Percentiles rank a stretch among this genome's conserved stretches.
These are phyloP conservation scores for Nemania sp. DNA, from an alignment of 2,329 filamentous ascomycete species.

Conservation along the genomic window DNA sequence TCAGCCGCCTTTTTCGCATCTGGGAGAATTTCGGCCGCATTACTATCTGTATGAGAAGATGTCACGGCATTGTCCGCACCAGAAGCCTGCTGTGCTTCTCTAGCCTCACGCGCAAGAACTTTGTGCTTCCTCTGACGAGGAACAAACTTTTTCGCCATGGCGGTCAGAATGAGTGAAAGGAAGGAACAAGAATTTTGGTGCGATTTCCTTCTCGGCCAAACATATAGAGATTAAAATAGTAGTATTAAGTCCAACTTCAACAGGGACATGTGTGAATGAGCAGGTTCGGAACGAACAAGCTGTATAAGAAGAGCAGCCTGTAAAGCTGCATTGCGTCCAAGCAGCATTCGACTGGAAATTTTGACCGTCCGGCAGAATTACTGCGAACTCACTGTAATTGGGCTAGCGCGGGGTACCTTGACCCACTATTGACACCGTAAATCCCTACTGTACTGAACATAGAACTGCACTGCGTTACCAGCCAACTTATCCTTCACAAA, in stretches of 20 bases:
- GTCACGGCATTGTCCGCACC: constrained; percentile 45
- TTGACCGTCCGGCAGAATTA: constrained; percentile 41
- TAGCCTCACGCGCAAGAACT: constrained; percentile 65
- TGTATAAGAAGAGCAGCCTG: constrained; percentile 6
- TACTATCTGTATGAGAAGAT: constrained; percentile 50
- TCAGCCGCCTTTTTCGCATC: constrained; percentile 47
- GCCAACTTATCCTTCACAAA: too few relatives aligned
- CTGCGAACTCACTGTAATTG: constrained; percentile 1
- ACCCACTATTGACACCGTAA: neutral
- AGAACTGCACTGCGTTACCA: neutral
- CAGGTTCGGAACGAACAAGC: neutral
- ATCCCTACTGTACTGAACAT: neutral
- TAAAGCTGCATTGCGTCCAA: neutral
- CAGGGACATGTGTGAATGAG: neutral
- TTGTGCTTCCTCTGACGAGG: constrained; percentile 70
- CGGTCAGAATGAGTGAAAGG: constrained; percentile 26
- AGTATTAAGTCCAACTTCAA: too few relatives aligned
- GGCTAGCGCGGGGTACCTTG: constrained; percentile 34
- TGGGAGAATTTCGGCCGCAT: constrained; percentile 56
- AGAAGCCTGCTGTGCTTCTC: constrained; percentile 54
- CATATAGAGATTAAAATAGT: too few relatives aligned
- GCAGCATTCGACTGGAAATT: constrained; percentile 33
- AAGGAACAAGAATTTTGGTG: constrained; percentile 9
- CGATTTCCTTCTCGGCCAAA: neutral
- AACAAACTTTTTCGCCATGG: constrained; percentile 61